These are phyloP conservation scores for Cyberlindnera saturnus DNA, from an alignment of 805 yeast genomes.

Conservation along the genomic window DNA sequence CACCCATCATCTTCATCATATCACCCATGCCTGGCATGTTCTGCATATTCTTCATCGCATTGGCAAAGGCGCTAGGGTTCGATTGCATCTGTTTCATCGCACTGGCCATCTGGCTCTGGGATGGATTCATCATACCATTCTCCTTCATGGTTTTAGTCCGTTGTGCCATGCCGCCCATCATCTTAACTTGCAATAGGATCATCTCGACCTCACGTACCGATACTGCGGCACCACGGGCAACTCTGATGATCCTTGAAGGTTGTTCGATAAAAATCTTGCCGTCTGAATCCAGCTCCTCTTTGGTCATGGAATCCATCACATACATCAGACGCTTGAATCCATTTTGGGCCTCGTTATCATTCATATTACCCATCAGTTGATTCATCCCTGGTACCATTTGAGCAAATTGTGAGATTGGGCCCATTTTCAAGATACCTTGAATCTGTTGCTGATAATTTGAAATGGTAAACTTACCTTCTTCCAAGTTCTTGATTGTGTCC, in stretches of 20 bases:
- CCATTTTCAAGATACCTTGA: conserved; percentile 94
- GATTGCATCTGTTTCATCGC: conserved; percentile 61
- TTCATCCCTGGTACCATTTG: conserved; percentile 92
- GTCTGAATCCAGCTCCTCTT: conserved; percentile 83
- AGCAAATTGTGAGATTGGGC: conserved; percentile 90
- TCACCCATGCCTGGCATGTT: conserved; percentile 32
- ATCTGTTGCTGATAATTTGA: conserved; percentile 90
- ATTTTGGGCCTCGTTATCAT: conserved; percentile 87
- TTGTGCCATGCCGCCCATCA: conserved; percentile 93
- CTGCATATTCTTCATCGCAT: conserved; percentile 51
- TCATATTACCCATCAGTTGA: conserved; percentile 78
- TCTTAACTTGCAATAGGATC: conserved; percentile 82
- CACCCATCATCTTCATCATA: conserved; percentile 52
- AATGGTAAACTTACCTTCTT: conserved; percentile 90
- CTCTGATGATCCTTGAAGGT: conserved; percentile 82
- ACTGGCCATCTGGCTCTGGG: conserved; percentile 37
- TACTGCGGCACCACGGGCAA: conserved; percentile 93
- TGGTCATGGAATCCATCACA: conserved; percentile 94
- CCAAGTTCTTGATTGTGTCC: conserved; percentile 84
- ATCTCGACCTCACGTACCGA: conserved; percentile 89
- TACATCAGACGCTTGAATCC: conserved; percentile 83
- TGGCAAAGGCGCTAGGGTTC: conserved; percentile 72
- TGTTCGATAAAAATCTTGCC: conserved; percentile 74
- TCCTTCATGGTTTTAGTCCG: conserved; percentile 36
- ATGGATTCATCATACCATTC: conserved; percentile 23